Percentiles rank a stretch among this genome's conserved stretches.
Evolutionary conservation across 176 grass and related monocot genomes (phyloP).

Genomic region (Chloris gayana): DNA sequence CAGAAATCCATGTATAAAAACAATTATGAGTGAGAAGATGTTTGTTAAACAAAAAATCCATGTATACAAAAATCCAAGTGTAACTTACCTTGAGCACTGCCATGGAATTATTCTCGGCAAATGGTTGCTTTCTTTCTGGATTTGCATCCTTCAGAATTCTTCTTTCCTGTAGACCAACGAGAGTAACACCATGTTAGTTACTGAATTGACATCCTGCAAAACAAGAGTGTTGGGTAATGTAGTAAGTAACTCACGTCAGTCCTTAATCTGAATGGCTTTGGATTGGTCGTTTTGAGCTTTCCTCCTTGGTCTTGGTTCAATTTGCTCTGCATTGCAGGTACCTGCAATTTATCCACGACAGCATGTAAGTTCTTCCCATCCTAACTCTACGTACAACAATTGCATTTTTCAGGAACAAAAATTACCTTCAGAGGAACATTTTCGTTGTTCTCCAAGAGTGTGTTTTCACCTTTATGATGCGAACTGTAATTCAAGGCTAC

Average conservation of each 20-base stretch:
- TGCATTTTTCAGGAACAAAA: background rate
- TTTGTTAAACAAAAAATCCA: background rate
- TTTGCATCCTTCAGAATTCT: conserved; percentile 81
- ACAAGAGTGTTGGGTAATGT: background rate
- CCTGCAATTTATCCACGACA: conserved; percentile 40
- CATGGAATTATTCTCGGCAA: conserved; percentile 30
- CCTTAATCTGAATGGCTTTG: conserved; percentile 85
- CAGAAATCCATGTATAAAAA: background rate
- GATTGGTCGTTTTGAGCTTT: conserved; percentile 80
- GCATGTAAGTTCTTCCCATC: conserved; percentile 16
- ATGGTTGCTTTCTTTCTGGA: conserved; percentile 54
- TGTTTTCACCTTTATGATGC: conserved; percentile 36
- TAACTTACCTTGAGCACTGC: conserved; percentile 35
- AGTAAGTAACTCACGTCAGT: conserved; percentile 67
- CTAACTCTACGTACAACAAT: background rate
- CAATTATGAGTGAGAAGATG: too few species aligned
- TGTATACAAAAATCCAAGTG: conserved; percentile 2
- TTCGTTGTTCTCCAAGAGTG: conserved; percentile 43
- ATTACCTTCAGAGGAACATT: conserved; percentile 69
- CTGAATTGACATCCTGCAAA: background rate
- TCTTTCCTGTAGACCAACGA: conserved; percentile 63
- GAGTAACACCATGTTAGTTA: conserved; percentile 6
- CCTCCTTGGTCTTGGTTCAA: conserved; percentile 39
- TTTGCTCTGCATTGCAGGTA: conserved; percentile 48
- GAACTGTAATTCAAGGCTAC: background rate